A percentile compares a stretch with the other conserved stretches of the same genome.
phyloP scores from a whole-genome alignment of 129 eudicot genomes.

The Glebionis coronaria region DNA sequence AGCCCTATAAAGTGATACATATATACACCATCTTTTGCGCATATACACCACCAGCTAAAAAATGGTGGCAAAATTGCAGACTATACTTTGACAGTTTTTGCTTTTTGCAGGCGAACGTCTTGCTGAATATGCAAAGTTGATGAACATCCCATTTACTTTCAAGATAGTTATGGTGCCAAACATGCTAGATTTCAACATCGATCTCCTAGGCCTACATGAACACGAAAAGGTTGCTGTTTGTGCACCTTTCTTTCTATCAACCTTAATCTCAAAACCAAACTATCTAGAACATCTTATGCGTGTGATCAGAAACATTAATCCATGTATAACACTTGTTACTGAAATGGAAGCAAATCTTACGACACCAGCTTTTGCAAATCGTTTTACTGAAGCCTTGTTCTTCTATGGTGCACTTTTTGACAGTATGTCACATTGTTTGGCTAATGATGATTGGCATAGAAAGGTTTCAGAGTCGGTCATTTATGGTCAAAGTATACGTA shows the following conservation, averaged over 20 bases:
- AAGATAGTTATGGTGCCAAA: conserved; percentile 42
- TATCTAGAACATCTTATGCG: conserved; percentile 41
- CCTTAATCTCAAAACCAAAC: conserved; percentile 28
- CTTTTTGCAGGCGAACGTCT: conserved; percentile 26
- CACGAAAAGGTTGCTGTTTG: conserved; percentile 44
- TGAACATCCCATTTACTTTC: conserved; percentile 38
- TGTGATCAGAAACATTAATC: conserved; percentile 37
- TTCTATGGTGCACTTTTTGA: conserved; percentile 52
- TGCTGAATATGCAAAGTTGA: conserved; percentile 34
- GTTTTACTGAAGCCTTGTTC: conserved; percentile 49
- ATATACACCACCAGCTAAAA: no score
- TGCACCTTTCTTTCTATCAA: conserved; percentile 23
- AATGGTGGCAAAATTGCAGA: no score
- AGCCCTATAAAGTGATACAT: no score
- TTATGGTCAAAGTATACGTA: conserved; percentile 33
- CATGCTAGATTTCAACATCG: conserved; percentile 33
- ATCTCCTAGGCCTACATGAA: conserved; percentile 27
- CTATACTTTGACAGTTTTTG: not conserved
- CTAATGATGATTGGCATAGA: conserved; percentile 29
- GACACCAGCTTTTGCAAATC: conserved; percentile 39
- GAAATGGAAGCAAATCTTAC: conserved; percentile 54
- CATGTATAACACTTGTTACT: conserved; percentile 33
- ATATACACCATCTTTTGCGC: no score
- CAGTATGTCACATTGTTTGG: conserved; percentile 32
- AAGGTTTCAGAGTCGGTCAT: conserved; percentile 23